Evolutionary conservation across 2,329 filamentous ascomycete species (phyloP).

Genomic region (Celoporthe dispersa): DNA sequence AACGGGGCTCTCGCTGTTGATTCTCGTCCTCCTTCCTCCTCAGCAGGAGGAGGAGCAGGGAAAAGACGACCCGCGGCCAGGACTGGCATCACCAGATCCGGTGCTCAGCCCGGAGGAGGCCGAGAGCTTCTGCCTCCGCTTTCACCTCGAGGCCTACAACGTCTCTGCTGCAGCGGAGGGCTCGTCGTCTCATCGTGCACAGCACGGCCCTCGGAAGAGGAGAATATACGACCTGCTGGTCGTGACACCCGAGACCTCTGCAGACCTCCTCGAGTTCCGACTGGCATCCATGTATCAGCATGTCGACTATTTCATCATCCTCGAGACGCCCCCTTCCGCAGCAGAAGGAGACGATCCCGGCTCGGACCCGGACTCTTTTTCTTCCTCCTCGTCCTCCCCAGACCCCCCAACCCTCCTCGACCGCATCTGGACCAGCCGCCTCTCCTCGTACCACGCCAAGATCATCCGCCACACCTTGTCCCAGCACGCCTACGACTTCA

Average conservation of each 20-base stretch:
- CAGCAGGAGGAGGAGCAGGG: not conserved
- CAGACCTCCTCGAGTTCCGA: conserved; percentile 31
- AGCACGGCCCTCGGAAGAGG: conserved; percentile 6
- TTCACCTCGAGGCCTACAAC: conserved; percentile 22
- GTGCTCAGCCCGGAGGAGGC: conserved; percentile 1
- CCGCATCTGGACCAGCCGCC: conserved; percentile 41
- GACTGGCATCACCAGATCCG: not conserved
- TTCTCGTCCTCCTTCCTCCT: not conserved
- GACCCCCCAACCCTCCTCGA: conserved; percentile 42
- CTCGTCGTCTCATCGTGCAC: not conserved
- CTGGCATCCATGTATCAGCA: conserved; percentile 37
- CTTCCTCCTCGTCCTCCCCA: conserved; percentile 36
- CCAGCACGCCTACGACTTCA: conserved; percentile 34
- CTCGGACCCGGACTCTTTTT: not conserved
- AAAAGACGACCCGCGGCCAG: not conserved
- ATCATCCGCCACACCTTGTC: conserved; percentile 46
- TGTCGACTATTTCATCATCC: conserved; percentile 50
- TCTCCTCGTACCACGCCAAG: conserved; percentile 42
- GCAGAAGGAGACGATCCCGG: not conserved
- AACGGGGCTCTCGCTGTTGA: not conserved
- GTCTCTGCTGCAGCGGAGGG: not conserved
- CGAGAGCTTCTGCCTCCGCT: conserved; percentile 23
- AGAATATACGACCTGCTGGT: conserved; percentile 33
- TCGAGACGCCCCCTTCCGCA: conserved; percentile 39
- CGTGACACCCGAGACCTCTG: conserved; percentile 28